A percentile compares a stretch with the other conserved stretches of the same genome.
These are phyloP conservation scores for Fusarium tanahbumbuense DNA, from an alignment of 2,329 filamentous ascomycete species.

Conservation along the genomic window DNA sequence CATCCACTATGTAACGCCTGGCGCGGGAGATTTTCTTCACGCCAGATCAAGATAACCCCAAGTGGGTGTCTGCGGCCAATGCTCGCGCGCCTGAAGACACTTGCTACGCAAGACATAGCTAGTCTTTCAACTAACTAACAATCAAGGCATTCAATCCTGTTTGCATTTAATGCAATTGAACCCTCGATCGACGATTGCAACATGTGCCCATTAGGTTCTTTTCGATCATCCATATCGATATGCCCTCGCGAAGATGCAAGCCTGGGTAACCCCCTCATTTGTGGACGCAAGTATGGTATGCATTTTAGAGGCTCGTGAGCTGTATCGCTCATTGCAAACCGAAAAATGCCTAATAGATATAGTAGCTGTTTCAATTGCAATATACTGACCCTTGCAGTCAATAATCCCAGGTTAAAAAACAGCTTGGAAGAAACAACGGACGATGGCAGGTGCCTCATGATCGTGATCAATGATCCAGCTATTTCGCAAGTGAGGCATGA, in stretches of 20 bases:
- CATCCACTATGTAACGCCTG: constrained; percentile 20
- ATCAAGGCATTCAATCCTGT: constrained; percentile 21
- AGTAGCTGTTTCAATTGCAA: not conserved
- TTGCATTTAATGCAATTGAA: constrained; percentile 18
- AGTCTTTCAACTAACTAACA: constrained; percentile 18
- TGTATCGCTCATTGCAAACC: not conserved
- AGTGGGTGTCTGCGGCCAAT: constrained; percentile 29
- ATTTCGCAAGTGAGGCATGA: constrained; percentile 9
- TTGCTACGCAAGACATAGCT: constrained; percentile 33
- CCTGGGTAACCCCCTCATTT: constrained; percentile 13
- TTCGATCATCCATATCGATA: not conserved
- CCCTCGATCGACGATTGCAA: constrained; percentile 14
- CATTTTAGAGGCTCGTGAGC: constrained; percentile 1
- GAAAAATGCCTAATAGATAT: not conserved
- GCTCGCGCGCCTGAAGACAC: constrained; percentile 27
- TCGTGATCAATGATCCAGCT: constrained; percentile 18
- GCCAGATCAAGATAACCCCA: constrained; percentile 30
- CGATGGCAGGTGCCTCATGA: constrained; percentile 6
- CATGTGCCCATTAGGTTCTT: constrained; percentile 13
- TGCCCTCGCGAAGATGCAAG: constrained; percentile 24
- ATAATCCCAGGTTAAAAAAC: not conserved
- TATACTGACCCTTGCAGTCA: not conserved
- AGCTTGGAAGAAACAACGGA: not conserved
- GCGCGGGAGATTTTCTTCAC: constrained; percentile 23
- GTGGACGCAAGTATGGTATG: constrained; percentile 23